Conservation (phyloP, 495 filamentous ascomycete genomes). For the Paragyromitra xinjiangensis region DNA sequence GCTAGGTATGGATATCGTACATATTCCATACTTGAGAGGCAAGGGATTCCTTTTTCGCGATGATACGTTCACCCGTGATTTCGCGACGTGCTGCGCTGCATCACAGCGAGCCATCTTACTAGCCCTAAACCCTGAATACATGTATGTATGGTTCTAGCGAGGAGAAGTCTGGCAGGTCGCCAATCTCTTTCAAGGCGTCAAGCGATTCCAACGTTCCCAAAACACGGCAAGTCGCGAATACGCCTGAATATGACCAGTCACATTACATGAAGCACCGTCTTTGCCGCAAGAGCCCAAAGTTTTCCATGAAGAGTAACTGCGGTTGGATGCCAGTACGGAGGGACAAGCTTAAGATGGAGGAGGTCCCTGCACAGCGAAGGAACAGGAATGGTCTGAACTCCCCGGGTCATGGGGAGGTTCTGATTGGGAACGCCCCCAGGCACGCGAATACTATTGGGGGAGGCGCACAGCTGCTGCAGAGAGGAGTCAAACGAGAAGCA, state of each 20-base stretch:
- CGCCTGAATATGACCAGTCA: constrained; percentile 39
- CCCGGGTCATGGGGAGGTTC: constrained; percentile 12
- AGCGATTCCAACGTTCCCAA: constrained; percentile 18
- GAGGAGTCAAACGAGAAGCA: neutral
- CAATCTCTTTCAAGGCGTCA: constrained; percentile 16
- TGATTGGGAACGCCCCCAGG: constrained; percentile 8
- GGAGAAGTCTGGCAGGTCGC: neutral
- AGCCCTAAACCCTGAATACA: constrained; percentile 46
- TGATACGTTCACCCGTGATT: constrained; percentile 11
- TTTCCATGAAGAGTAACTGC: constrained; percentile 23
- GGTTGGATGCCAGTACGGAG: constrained; percentile 33
- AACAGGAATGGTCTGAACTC: constrained; percentile 44
- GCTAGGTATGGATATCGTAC: neutral
- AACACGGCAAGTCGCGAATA: constrained; percentile 47
- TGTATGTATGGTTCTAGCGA: neutral
- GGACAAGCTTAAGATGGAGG: constrained; percentile 43
- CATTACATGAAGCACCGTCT: neutral
- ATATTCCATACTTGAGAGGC: constrained; percentile 25
- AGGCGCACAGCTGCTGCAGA: constrained; percentile 1
- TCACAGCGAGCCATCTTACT: neutral
- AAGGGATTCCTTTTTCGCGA: constrained; percentile 19
- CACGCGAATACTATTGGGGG: constrained; percentile 9
- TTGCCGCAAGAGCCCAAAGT: constrained; percentile 40
- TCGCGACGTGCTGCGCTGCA: constrained; percentile 17
- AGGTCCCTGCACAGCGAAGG: constrained; percentile 42